Conservation (phyloP, 495 filamentous ascomycete genomes). For the Podospora tetraspora region DNA sequence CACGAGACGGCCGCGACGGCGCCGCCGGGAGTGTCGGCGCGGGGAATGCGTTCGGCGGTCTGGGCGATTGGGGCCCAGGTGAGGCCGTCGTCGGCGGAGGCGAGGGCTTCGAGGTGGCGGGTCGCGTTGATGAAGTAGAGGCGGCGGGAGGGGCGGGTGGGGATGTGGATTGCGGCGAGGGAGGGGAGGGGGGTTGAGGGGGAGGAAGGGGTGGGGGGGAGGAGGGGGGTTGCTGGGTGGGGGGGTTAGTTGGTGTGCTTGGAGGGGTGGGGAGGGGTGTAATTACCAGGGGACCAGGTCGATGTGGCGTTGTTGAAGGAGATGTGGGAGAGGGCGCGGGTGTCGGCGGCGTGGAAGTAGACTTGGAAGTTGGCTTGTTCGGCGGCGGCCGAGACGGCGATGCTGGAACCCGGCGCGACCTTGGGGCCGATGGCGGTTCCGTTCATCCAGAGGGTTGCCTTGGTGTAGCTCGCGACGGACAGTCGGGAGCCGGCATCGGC, state of each 20-base stretch:
- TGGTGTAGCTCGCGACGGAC: not conserved
- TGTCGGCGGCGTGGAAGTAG: not conserved
- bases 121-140: conserved; percentile 2
- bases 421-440: not conserved
- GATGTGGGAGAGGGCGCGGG: not conserved
- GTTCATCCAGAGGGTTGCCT: not conserved
- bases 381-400: not conserved
- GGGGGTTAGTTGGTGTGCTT: not conserved
- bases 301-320: not conserved
- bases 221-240: not conserved
- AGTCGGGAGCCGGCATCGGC: not conserved
- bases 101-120: not conserved
- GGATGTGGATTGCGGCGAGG: not conserved
- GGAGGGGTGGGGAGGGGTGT: not conserved
- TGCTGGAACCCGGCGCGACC: not conserved
- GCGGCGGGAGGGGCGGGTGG: not conserved
- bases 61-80: not conserved
- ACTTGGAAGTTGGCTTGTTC: not conserved
- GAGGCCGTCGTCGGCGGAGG: not conserved
- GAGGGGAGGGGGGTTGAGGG: not conserved
- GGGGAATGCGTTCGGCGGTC: not conserved
- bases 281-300: not conserved
- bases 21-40: not conserved
- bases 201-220: not conserved
- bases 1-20: not conserved